These are phyloP conservation scores for Ophiostoma himal-ulmi DNA, from an alignment of 2,329 filamentous ascomycete genomes.

Conservation along the genomic window DNA sequence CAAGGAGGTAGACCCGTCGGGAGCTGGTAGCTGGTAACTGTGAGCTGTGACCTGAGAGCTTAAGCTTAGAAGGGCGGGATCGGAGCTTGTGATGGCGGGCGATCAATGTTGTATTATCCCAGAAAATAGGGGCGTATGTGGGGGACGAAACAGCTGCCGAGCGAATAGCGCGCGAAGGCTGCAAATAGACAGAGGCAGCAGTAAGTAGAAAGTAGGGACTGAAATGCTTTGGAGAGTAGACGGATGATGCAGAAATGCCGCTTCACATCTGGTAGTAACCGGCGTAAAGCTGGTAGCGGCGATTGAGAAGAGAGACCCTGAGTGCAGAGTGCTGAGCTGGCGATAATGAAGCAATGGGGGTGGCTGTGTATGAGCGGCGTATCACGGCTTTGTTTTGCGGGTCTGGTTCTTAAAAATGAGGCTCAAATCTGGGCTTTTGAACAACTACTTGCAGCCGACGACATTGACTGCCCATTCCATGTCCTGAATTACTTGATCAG, in stretches of 20 bases:
- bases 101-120: constrained; percentile 9
- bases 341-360: not conserved
- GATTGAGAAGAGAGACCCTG: not conserved
- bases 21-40: not conserved
- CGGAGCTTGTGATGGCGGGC: constrained; percentile 8
- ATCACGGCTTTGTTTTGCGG: not conserved
- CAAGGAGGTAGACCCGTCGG: not conserved
- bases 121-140: constrained; percentile 12
- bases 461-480: not conserved
- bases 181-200: not conserved
- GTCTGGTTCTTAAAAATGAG: not conserved
- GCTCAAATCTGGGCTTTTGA: not conserved
- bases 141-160: not conserved
- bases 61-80: not conserved
- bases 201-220: not conserved
- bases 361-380: not conserved
- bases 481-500: not conserved
- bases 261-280: not conserved
- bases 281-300: not conserved
- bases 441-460: not conserved
- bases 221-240: not conserved
- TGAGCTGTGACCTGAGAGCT: not conserved
- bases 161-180: not conserved
- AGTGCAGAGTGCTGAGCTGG: not conserved
- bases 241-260: not conserved